Percentiles rank a stretch among this genome's conserved stretches.
Conservation (phyloP, 73 alveolate genomes). For the Tetrahymena elliotti region DNA sequence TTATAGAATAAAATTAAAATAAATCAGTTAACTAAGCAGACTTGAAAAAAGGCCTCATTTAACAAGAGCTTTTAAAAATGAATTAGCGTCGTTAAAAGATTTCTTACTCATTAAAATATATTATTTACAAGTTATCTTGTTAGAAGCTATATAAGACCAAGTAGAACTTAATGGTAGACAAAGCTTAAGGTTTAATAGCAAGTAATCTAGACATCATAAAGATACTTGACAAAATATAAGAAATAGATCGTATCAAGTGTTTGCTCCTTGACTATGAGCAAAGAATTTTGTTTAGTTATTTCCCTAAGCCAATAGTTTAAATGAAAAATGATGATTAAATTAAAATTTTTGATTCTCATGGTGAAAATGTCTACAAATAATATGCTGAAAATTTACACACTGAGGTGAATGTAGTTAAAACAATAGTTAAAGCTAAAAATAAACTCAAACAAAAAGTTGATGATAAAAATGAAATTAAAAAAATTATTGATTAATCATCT, state of each 20-base stretch:
- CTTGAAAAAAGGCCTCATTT: not conserved
- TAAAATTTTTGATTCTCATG: not conserved
- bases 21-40: not conserved
- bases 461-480: not conserved
- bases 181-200: not conserved
- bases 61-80: not conserved
- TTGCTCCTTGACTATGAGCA: not conserved
- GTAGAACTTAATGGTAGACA: not conserved
- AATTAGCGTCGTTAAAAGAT: not conserved
- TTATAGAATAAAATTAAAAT: not conserved
- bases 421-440: not conserved
- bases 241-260: not conserved
- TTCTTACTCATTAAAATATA: not conserved
- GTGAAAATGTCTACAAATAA: not conserved
- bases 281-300: not conserved
- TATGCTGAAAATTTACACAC: not conserved
- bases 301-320: not conserved
- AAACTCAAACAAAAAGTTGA: not conserved
- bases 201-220: not conserved
- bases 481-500: not conserved
- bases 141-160: not conserved
- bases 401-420: not conserved
- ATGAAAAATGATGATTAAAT: not conserved
- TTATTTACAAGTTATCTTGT: not conserved
- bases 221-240: not conserved